phyloP scores from a whole-genome alignment of 331 rosid genomes.

The Rosa hybrid region DNA sequence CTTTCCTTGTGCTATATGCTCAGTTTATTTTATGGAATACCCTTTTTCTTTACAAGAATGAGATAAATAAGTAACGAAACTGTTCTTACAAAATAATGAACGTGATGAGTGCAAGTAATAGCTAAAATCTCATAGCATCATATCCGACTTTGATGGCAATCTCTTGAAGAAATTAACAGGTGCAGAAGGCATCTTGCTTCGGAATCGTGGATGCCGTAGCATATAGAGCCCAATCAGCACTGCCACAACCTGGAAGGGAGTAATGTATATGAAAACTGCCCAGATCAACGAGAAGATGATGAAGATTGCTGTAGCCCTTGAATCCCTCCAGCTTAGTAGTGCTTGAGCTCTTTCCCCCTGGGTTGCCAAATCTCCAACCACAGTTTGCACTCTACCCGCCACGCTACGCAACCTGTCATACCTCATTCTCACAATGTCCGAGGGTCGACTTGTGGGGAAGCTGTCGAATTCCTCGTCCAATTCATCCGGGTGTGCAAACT shows the following conservation, averaged over 20 bases:
- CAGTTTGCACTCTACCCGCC: slow-evolving; percentile 82
- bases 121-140: slow-evolving; percentile 49
- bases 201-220: slow-evolving; percentile 85
- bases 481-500: slow-evolving; percentile 66
- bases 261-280: slow-evolving; percentile 82
- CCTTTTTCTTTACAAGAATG: slow-evolving; percentile 31
- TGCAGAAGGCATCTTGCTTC: slow-evolving; percentile 77
- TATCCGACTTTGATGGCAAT: slow-evolving; percentile 75
- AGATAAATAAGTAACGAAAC: not conserved
- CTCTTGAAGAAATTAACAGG: slow-evolving; percentile 96
- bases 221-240: slow-evolving; percentile 65
- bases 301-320: slow-evolving; percentile 87
- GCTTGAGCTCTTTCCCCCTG: slow-evolving; percentile 91
- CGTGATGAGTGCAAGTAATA: not conserved
- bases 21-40: slow-evolving; percentile 30
- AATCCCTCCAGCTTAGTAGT: slow-evolving; percentile 79
- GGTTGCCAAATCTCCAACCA: slow-evolving; percentile 92
- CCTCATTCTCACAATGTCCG: slow-evolving; percentile 80
- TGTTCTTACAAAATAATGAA: not conserved
- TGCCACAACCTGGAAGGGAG: slow-evolving; percentile 86
- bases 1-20: slow-evolving; percentile 18
- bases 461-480: slow-evolving; percentile 90
- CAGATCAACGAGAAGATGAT: slow-evolving; percentile 75
- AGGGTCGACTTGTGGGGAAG: slow-evolving; percentile 59
- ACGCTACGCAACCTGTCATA: slow-evolving; percentile 83